These are phyloP conservation scores for Lichenothelia convexa DNA, from an alignment of 495 filamentous ascomycete genomes.

Conservation along the genomic window DNA sequence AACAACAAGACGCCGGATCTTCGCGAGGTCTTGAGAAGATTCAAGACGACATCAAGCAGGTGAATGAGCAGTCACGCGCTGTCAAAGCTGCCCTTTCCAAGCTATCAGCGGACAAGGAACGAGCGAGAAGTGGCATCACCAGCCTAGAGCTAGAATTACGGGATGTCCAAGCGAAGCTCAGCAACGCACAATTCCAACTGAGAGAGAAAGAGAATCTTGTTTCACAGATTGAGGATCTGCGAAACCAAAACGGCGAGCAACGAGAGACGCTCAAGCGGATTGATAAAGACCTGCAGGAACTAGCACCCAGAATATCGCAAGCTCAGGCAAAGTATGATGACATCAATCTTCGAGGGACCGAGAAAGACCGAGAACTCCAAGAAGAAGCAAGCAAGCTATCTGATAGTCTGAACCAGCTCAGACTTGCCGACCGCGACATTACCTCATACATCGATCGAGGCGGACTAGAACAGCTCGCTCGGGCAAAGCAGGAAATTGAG, in stretches of 20 bases:
- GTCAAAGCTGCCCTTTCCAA: slow-evolving; percentile 43
- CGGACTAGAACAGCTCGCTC: slow-evolving; percentile 50
- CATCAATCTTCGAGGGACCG: slow-evolving; percentile 47
- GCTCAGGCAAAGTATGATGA: slow-evolving; percentile 60
- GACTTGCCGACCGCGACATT: slow-evolving; percentile 56
- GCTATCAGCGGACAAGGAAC: slow-evolving; percentile 50
- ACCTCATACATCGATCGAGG: slow-evolving; percentile 60
- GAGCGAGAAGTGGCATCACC: slow-evolving; percentile 43
- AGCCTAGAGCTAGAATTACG: slow-evolving; percentile 52
- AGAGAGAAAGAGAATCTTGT: slow-evolving; percentile 55
- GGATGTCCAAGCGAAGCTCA: slow-evolving; percentile 50
- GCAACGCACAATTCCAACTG: slow-evolving; percentile 48
- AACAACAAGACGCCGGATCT: slow-evolving; percentile 45
- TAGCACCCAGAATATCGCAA: slow-evolving; percentile 56
- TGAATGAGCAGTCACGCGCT: slow-evolving; percentile 47
- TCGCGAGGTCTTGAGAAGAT: slow-evolving; percentile 65
- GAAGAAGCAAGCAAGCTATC: slow-evolving; percentile 51
- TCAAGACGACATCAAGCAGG: slow-evolving; percentile 48
- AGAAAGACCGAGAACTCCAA: slow-evolving; percentile 55
- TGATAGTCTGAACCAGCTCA: slow-evolving; percentile 57
- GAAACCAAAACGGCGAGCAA: slow-evolving; percentile 45
- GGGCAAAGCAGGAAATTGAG: slow-evolving; percentile 50
- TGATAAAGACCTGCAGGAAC: slow-evolving; percentile 47
- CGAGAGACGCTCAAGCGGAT: slow-evolving; percentile 43
- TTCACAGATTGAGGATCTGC: slow-evolving; percentile 52